A percentile compares a stretch with the other conserved stretches of the same genome.
phyloP scores from a whole-genome alignment of 2,329 filamentous ascomycete genomes.

The Lomentospora prolificans region DNA sequence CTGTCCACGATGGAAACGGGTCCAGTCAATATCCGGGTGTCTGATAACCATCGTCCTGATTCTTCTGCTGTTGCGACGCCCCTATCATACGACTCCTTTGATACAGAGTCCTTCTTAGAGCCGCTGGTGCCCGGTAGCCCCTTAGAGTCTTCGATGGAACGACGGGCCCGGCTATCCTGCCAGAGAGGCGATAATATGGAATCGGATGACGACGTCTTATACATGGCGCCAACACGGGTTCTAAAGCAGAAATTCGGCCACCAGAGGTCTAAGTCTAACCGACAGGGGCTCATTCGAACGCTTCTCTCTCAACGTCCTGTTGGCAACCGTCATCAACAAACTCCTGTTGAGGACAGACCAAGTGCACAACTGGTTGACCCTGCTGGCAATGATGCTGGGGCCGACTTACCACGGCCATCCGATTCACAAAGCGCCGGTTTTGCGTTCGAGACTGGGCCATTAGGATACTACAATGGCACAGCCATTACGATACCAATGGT shows the following conservation, averaged over 20 bases:
- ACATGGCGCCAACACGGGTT: not conserved
- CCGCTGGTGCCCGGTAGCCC: not conserved
- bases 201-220: not conserved
- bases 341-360: too few species aligned
- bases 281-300: not conserved
- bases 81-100: not conserved
- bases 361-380: too few species aligned
- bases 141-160: not conserved
- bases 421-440: not conserved
- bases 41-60: not conserved
- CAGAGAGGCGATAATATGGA: not conserved
- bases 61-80: not conserved
- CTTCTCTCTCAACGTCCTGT: too few species aligned
- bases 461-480: not conserved
- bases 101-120: not conserved
- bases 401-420: not conserved
- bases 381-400: not conserved
- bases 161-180: not conserved
- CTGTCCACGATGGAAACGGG: too few species aligned
- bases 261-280: not conserved
- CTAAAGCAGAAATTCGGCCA: not conserved
- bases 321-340: too few species aligned
- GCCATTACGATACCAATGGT: not conserved
- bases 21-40: too few species aligned
- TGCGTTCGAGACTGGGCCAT: not conserved